These are phyloP conservation scores for Pyricularia pennisetigena DNA, from an alignment of 2,329 filamentous ascomycete genomes.

Conservation along the genomic window DNA sequence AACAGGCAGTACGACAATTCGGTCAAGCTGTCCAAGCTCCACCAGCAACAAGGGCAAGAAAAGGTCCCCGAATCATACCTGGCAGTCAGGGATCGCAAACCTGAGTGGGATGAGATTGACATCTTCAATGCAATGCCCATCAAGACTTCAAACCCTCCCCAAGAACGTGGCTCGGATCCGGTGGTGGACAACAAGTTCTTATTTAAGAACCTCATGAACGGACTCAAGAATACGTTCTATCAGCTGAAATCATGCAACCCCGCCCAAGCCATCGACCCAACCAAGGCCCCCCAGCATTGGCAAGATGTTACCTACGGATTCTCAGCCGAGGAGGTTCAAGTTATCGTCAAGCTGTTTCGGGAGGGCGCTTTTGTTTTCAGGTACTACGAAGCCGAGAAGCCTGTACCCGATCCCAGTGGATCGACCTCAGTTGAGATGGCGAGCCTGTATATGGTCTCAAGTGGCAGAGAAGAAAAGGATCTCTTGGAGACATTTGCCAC, in stretches of 20 bases:
- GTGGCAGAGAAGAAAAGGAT: constrained; percentile 93
- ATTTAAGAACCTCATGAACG: constrained; percentile 93
- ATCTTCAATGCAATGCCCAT: constrained; percentile 96
- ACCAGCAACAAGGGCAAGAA: constrained; percentile 58
- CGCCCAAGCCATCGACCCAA: constrained; percentile 58
- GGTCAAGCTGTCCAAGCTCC: constrained; percentile 78
- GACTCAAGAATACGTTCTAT: constrained; percentile 93
- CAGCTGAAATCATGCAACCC: constrained; percentile 87
- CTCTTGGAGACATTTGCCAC: constrained; percentile 95
- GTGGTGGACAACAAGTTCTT: constrained; percentile 96
- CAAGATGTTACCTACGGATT: constrained; percentile 93
- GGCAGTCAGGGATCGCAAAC: constrained; percentile 67
- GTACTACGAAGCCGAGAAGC: constrained; percentile 80
- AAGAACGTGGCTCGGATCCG: constrained; percentile 80
- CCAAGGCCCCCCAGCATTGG: constrained; percentile 82
- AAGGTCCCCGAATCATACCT: constrained; percentile 65
- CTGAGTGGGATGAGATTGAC: constrained; percentile 97
- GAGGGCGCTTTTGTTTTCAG: constrained; percentile 94
- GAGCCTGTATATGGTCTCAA: constrained; percentile 90
- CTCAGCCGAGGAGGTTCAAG: constrained; percentile 90
- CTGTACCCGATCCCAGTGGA: constrained; percentile 48
- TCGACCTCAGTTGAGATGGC: constrained; percentile 83
- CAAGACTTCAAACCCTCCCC: constrained; percentile 74
- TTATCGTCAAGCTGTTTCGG: constrained; percentile 94
- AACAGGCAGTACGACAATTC: constrained; percentile 93